Percentiles rank a stretch among this genome's conserved stretches.
These are phyloP conservation scores for Corylus avellana DNA, from an alignment of 306 rosid genomes.

Conservation along the genomic window DNA sequence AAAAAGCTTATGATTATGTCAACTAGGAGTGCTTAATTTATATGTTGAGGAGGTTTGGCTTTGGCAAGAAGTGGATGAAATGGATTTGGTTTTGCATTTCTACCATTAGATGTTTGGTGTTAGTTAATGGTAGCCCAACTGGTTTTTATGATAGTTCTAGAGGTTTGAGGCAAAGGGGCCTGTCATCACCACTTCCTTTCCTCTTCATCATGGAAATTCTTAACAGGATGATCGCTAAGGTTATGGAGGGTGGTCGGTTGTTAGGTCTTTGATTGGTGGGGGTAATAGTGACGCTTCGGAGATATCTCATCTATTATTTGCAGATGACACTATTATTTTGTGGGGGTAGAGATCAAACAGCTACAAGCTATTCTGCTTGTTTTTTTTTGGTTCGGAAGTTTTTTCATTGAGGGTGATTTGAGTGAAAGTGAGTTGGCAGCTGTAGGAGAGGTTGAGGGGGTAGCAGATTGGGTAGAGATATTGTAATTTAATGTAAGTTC, in stretches of 20 bases:
- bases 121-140: neutral
- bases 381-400: neutral
- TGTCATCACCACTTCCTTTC: too few relatives aligned
- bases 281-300: neutral
- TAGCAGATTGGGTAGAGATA: too few relatives aligned
- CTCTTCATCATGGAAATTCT: too few relatives aligned
- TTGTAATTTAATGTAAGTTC: too few relatives aligned
- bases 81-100: neutral
- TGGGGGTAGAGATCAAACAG: neutral
- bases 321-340: neutral
- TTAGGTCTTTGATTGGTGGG: neutral
- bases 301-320: neutral
- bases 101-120: neutral
- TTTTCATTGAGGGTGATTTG: too few relatives aligned
- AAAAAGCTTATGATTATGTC: neutral
- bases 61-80: neutral
- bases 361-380: neutral
- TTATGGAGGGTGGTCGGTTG: neutral
- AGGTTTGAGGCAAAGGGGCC: too few relatives aligned
- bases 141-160: neutral
- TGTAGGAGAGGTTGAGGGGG: neutral
- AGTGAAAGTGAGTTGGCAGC: neutral
- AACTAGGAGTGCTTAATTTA: neutral
- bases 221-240: too few relatives aligned
- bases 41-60: neutral